phyloP scores from a whole-genome alignment of 164 flowering plant genomes.

The Kingdonia uniflora region DNA sequence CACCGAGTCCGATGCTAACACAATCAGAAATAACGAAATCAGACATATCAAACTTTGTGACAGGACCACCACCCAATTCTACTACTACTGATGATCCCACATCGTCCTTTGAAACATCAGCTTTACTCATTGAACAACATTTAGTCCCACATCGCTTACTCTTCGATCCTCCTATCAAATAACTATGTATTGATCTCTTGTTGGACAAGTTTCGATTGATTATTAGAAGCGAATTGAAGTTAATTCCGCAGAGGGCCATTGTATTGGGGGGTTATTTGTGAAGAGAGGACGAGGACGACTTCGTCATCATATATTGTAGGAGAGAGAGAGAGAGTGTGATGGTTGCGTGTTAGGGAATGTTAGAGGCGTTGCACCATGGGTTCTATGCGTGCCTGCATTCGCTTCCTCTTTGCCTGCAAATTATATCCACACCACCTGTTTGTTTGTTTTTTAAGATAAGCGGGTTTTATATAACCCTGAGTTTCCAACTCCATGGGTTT shows the following conservation, averaged over 20 bases:
- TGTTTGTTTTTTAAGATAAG: too few relatives aligned
- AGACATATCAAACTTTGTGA: constrained; percentile 58
- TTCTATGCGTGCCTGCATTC: constrained; percentile 2
- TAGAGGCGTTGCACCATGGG: constrained; percentile 10
- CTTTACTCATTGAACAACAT: too few relatives aligned
- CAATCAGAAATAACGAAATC: constrained; percentile 63
- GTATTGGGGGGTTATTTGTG: not conserved
- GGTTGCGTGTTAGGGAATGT: constrained; percentile 5
- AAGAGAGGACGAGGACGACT: not conserved
- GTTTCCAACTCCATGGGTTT: too few relatives aligned
- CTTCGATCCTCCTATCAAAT: constrained; percentile 4
- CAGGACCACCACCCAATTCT: constrained; percentile 54
- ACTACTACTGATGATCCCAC: too few relatives aligned
- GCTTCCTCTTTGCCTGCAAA: too few relatives aligned
- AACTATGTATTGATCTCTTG: not conserved
- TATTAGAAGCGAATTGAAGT: constrained; percentile 13
- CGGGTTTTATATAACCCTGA: too few relatives aligned
- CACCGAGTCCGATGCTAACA: constrained; percentile 75
- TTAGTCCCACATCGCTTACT: constrained; percentile 22
- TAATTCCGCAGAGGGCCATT: constrained; percentile 49
- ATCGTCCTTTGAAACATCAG: constrained; percentile 34
- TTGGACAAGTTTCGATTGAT: constrained; percentile 12
- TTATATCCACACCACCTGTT: too few relatives aligned
- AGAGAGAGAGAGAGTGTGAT: constrained; percentile 1
- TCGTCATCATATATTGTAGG: not conserved